Evolutionary conservation across 306 rosid species (phyloP).

Genomic region (Pyrus betulifolia): DNA sequence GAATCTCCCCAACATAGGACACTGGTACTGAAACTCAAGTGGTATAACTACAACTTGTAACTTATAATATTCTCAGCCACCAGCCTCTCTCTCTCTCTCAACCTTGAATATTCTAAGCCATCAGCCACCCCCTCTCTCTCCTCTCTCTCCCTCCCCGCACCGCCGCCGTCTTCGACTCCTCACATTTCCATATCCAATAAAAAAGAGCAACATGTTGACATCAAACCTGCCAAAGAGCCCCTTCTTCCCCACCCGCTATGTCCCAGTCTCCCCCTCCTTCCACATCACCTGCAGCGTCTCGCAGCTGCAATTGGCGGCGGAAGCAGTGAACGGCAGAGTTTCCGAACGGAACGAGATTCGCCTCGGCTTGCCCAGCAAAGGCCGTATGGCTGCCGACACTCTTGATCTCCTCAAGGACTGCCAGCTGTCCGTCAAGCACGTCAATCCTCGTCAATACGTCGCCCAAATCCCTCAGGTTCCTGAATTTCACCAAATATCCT

Average conservation of each 20-base stretch:
- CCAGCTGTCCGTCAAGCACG: conserved; percentile 83
- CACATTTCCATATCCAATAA: neutral
- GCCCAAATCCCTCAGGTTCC: conserved; percentile 79
- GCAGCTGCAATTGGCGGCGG: conserved; percentile 5
- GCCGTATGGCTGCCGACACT: conserved; percentile 80
- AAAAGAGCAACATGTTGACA: neutral
- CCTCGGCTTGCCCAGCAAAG: conserved; percentile 82
- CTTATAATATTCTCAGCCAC: neutral
- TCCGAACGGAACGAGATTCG: conserved; percentile 54
- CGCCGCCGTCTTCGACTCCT: neutral
- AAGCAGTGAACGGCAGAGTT: conserved; percentile 34
- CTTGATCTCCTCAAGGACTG: conserved; percentile 86
- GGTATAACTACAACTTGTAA: neutral
- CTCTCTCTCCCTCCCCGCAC: neutral
- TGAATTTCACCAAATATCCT: neutral
- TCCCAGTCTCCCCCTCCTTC: neutral
- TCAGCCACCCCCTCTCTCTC: neutral
- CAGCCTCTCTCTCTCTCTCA: neutral
- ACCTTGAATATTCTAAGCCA: neutral
- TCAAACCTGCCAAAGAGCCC: conserved; percentile 15
- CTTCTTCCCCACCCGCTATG: neutral
- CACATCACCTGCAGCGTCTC: neutral
- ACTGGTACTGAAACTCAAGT: neutral
- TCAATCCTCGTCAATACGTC: conserved; percentile 82
- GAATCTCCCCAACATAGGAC: too few relatives aligned